Evolutionary conservation across 1,284 basidiomycete genomes (phyloP).

Genomic region (Boletus calvinii): DNA sequence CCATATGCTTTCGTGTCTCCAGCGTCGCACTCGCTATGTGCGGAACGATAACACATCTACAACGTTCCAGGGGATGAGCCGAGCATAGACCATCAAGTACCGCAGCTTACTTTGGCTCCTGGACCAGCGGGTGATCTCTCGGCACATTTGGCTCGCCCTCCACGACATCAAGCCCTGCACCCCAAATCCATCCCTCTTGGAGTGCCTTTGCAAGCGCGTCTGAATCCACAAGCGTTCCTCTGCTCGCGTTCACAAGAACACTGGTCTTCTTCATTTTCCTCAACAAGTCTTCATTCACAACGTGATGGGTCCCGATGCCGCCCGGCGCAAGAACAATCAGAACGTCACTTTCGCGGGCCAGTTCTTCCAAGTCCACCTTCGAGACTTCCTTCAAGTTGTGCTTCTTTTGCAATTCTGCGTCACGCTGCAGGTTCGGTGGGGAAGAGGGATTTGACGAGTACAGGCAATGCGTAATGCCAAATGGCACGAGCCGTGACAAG

Average conservation of each 20-base stretch:
- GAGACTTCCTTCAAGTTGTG: constrained; percentile 54
- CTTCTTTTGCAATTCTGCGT: constrained; percentile 48
- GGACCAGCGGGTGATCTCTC: constrained; percentile 76
- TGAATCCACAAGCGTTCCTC: constrained; percentile 86
- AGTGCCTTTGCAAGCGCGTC: constrained; percentile 84
- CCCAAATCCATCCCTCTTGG: constrained; percentile 77
- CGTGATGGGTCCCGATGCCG: constrained; percentile 67
- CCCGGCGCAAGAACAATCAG: constrained; percentile 85
- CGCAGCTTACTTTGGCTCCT: constrained; percentile 63
- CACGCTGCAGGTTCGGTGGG: constrained; percentile 44
- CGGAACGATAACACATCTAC: constrained; percentile 77
- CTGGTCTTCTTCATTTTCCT: constrained; percentile 81
- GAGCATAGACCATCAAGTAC: neutral
- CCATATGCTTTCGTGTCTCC: constrained; percentile 85
- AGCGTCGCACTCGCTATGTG: constrained; percentile 90
- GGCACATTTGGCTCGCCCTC: constrained; percentile 86
- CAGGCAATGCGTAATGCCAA: constrained; percentile 69
- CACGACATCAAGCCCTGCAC: constrained; percentile 91
- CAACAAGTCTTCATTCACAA: constrained; percentile 75
- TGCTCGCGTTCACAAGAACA: constrained; percentile 77
- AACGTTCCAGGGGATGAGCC: constrained; percentile 7
- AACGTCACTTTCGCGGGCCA: constrained; percentile 77
- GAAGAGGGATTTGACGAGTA: constrained; percentile 62
- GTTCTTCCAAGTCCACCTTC: constrained; percentile 60
- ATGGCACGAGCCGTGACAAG: constrained; percentile 73